Conservation (phyloP, 306 rosid species). For the Astragalus glycyphyllos region DNA sequence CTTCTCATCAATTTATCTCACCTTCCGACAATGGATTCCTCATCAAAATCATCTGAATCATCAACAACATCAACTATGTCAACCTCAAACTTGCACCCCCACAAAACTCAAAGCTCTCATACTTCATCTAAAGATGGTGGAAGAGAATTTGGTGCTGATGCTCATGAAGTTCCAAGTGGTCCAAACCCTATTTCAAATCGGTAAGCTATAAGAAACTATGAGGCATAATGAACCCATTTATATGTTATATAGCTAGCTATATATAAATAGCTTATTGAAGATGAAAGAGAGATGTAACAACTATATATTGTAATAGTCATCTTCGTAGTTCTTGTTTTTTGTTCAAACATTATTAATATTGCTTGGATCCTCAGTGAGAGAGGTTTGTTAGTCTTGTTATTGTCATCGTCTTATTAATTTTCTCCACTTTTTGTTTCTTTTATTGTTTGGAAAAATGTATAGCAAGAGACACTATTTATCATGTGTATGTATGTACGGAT, state of each 20-base stretch:
- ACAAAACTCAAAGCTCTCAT: constrained; percentile 37
- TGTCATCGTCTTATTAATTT: constrained; percentile 45
- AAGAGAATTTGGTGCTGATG: constrained; percentile 69
- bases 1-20: constrained; percentile 60
- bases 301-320: constrained; percentile 50
- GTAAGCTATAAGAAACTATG: constrained; percentile 46
- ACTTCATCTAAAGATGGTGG: constrained; percentile 42
- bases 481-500: constrained; percentile 51
- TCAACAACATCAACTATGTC: constrained; percentile 38
- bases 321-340: constrained; percentile 50
- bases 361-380: constrained; percentile 49
- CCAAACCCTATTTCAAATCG: constrained; percentile 91
- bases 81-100: constrained; percentile 57
- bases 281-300: constrained; percentile 48
- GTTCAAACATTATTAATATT: constrained; percentile 58
- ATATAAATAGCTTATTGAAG: constrained; percentile 50
- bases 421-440: neutral
- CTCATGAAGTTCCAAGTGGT: constrained; percentile 96
- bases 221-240: constrained; percentile 19
- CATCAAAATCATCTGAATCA: constrained; percentile 49
- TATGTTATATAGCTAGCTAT: constrained; percentile 37
- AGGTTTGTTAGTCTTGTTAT: constrained; percentile 58
- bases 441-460: constrained; percentile 71
- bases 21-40: constrained; percentile 52
- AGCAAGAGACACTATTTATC: constrained; percentile 68